Conservation (phyloP, 2,329 filamentous ascomycete genomes). For the Magnaporthales sp. region DNA sequence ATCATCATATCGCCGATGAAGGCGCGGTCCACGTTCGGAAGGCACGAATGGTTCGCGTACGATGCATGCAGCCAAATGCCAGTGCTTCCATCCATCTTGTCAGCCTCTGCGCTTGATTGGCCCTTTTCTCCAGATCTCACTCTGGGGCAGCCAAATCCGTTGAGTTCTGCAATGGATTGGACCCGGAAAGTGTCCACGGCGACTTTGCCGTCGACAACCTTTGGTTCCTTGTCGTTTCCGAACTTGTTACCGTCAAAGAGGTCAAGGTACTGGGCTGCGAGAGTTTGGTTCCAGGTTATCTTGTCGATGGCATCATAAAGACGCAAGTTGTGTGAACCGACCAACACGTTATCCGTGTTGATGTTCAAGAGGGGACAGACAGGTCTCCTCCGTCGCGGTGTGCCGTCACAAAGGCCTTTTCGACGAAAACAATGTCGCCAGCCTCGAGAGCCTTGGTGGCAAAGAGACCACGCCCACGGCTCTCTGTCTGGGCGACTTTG, state of each 20-base stretch:
- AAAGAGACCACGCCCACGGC: neutral
- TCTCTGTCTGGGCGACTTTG: neutral
- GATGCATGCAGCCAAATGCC: conserved; percentile 25
- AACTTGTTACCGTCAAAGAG: conserved; percentile 10
- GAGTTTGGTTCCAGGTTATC: conserved; percentile 10
- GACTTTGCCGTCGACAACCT: conserved; percentile 9
- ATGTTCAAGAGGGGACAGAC: neutral
- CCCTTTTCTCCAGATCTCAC: neutral
- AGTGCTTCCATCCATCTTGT: conserved; percentile 6
- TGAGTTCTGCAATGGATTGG: conserved; percentile 9
- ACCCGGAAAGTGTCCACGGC: conserved; percentile 12
- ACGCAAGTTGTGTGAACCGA: neutral
- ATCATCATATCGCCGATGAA: conserved; percentile 26
- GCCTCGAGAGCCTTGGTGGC: neutral
- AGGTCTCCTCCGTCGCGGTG: neutral
- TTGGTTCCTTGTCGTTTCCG: conserved; percentile 5
- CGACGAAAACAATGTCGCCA: neutral
- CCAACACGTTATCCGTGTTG: neutral
- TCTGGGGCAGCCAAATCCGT: conserved; percentile 11
- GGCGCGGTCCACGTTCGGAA: conserved; percentile 20
- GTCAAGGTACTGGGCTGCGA: conserved; percentile 10
- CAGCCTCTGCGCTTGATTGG: neutral
- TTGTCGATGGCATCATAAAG: conserved; percentile 9
- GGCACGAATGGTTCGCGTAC: conserved; percentile 29
- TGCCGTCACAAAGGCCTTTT: neutral